Conservation (phyloP, 2,329 filamentous ascomycete species). For the Aspergillus fumigatus region DNA sequence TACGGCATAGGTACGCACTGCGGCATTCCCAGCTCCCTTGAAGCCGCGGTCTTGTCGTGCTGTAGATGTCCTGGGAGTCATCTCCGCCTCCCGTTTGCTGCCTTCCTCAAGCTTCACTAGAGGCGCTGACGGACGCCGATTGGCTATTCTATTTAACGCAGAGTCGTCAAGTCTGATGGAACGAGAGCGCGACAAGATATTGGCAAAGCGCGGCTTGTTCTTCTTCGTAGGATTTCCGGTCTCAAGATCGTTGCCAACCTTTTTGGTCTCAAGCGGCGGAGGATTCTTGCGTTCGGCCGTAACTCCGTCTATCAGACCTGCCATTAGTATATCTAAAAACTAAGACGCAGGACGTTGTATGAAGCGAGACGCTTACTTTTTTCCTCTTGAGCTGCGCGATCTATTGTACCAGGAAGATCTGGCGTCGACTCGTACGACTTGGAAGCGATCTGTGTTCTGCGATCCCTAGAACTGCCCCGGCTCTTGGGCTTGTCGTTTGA, state of each 20-base stretch:
- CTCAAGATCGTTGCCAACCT: conserved; percentile 26
- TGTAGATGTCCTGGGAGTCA: conserved; percentile 59
- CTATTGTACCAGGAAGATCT: conserved; percentile 34
- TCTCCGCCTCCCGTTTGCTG: conserved; percentile 31
- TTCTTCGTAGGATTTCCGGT: conserved; percentile 31
- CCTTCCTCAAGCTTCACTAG: conserved; percentile 37
- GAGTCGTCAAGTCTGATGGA: conserved; percentile 43
- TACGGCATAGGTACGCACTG: conserved; percentile 65
- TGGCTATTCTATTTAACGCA: conserved; percentile 25
- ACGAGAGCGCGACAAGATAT: conserved; percentile 41
- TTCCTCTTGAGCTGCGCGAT: conserved; percentile 24
- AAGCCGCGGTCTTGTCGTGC: conserved; percentile 63
- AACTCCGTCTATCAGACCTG: conserved; percentile 14
- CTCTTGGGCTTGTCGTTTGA: conserved; percentile 37
- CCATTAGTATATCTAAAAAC: neutral
- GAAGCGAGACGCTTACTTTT: conserved; percentile 18
- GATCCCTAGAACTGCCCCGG: conserved; percentile 42
- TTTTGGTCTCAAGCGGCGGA: conserved; percentile 21
- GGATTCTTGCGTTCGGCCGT: conserved; percentile 16
- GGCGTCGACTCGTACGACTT: conserved; percentile 40
- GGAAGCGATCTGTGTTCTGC: conserved; percentile 31
- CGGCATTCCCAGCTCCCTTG: conserved; percentile 62
- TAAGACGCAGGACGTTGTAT: neutral
- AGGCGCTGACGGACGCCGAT: conserved; percentile 37
- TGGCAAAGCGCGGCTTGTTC: conserved; percentile 43